Evolutionary conservation across 1,139 yeast species (phyloP), one percentile per base, ranked within the genome.

Genomic region (Candida anutae): DNA sequence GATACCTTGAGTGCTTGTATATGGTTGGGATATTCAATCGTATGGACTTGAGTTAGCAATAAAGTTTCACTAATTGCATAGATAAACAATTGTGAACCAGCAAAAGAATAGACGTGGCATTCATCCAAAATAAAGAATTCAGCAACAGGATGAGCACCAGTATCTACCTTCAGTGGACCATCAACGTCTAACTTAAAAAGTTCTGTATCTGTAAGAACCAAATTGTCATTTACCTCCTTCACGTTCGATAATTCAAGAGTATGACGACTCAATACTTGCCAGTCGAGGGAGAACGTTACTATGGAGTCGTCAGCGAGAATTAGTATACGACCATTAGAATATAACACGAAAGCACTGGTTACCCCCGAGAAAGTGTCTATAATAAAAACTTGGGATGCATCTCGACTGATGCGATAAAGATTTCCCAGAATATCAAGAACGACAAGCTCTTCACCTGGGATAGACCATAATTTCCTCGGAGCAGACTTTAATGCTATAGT

Each of bases 401-500:
- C 10, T 17, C 19, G 8, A 10, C 10, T 17, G 10, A 17, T 17
- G 9, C 8, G 10, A 8, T 17, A 8, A 10, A 17, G 19, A 8
- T 8, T 10, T 17, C 19, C 19, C 19, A 17, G 19, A 8, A 10
- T 8, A 8, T 17, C 19, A 17, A 8, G 19, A 8, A 17, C 19
- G 10, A 17, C 8, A 8, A 17, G 19, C 19, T 10, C 19, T 8
- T 8, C 9, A 8, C 19, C 19, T 17, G 19, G 8, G 16, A 14
- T n/a, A n/a, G 18, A 32, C 5, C 27, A 36, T 4, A 46, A 18
- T 4, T 35, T 23, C 5, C 29, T 30, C 1, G 50, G 46, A 3
- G 28, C 32, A 3, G 44, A 16, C 3, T 36, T 34, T 11, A 50
- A 36, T 3, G 24, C 22, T 16, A 40, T 32, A 3, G 36, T 22